Percentiles rank a stretch among this genome's conserved stretches.
phyloP scores from a whole-genome alignment of 1,139 yeast species.

The Blastobotrys aristatus region DNA sequence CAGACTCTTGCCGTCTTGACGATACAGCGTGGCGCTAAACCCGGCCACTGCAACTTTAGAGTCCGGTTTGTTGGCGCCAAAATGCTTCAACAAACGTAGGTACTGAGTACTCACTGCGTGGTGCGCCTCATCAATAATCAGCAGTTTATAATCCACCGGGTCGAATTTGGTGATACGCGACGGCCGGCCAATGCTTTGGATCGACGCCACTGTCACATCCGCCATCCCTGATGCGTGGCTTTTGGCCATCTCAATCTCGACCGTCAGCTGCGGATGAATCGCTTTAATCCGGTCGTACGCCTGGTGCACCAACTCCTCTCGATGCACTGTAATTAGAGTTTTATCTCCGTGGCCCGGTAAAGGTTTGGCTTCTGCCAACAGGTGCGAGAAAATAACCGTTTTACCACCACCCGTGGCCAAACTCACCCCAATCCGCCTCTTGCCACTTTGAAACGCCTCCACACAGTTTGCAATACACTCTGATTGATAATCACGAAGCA shows the following conservation, averaged over 20 bases:
- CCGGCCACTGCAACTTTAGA: constrained; percentile 62
- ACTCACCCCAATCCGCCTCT: constrained; percentile 68
- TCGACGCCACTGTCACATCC: constrained; percentile 75
- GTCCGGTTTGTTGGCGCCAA: constrained; percentile 44
- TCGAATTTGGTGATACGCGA: constrained; percentile 50
- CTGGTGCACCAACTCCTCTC: constrained; percentile 73
- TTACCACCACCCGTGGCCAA: constrained; percentile 96
- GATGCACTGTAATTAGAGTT: constrained; percentile 70
- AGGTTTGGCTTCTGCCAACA: constrained; percentile 49
- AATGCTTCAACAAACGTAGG: constrained; percentile 48
- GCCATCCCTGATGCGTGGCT: constrained; percentile 40
- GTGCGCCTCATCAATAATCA: constrained; percentile 90
- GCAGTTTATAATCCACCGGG: constrained; percentile 57
- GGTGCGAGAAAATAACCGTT: constrained; percentile 72
- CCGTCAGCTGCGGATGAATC: constrained; percentile 47
- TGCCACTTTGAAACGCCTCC: constrained; percentile 44
- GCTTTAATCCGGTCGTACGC: constrained; percentile 49
- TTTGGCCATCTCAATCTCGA: constrained; percentile 72
- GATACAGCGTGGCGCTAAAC: constrained; percentile 73
- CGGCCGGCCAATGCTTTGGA: constrained; percentile 53
- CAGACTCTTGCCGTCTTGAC: constrained; percentile 64
- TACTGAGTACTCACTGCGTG: constrained; percentile 81
- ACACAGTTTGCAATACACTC: constrained; percentile 61
- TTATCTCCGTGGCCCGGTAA: constrained; percentile 41
- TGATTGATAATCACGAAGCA: constrained; percentile 60